Conservation (phyloP, 176 grass and related monocot genomes). For the Cocos nucifera region DNA sequence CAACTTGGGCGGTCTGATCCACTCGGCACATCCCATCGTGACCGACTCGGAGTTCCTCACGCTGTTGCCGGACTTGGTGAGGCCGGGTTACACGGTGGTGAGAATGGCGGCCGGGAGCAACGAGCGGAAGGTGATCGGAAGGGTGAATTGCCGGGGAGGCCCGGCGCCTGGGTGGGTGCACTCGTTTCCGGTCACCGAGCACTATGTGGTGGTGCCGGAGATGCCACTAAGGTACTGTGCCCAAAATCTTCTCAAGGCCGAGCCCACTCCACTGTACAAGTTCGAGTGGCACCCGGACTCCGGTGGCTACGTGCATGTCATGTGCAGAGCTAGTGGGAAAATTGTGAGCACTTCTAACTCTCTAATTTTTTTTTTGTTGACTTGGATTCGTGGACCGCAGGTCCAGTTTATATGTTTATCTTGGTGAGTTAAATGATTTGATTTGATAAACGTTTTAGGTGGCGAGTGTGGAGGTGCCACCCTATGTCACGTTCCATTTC, state of each 20-base stretch:
- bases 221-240: slow-evolving; percentile 92
- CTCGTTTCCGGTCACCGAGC: slow-evolving; percentile 82
- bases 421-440: too few species aligned
- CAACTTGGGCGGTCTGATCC: slow-evolving; percentile 63
- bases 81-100: slow-evolving; percentile 59
- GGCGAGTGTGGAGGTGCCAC: slow-evolving; percentile 90
- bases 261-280: slow-evolving; percentile 98
- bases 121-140: slow-evolving; percentile 66
- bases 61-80: slow-evolving; percentile 68
- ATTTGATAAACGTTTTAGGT: slow-evolving; percentile 22
- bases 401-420: too few species aligned
- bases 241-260: slow-evolving; percentile 73
- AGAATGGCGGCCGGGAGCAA: slow-evolving; percentile 74
- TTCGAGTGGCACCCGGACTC: slow-evolving; percentile 81
- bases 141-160: slow-evolving; percentile 77
- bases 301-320: slow-evolving; percentile 91
- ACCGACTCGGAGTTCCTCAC: slow-evolving; percentile 80
- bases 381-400: too few species aligned
- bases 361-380: too few species aligned
- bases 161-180: slow-evolving; percentile 95
- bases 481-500: slow-evolving; percentile 95
- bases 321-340: slow-evolving; percentile 93
- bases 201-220: slow-evolving; percentile 91
- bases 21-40: slow-evolving; percentile 88
- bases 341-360: slow-evolving; percentile 35